Evolutionary conservation across 192 early-diverging fungal species (phyloP).

Genomic region (Pilobolus umbonatus): DNA sequence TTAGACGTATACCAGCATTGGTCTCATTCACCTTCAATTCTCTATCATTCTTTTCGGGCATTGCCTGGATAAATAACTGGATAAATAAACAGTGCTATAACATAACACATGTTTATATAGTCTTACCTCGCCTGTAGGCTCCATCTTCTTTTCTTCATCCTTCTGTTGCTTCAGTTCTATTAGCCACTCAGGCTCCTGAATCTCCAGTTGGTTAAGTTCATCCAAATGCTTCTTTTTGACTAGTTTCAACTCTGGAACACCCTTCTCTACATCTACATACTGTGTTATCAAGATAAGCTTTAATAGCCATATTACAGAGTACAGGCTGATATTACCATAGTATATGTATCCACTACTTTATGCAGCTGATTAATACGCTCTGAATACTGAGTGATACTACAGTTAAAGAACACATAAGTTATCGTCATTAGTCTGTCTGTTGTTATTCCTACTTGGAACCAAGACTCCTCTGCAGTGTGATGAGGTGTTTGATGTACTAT

Average conservation of each 20-base stretch:
- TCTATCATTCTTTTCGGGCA: neutral
- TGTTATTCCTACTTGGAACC: slow-evolving; percentile 1
- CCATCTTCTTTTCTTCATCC: slow-evolving; percentile 1
- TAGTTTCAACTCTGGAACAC: slow-evolving; percentile 9
- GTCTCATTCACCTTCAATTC: neutral
- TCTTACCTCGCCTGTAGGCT: neutral
- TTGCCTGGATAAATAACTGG: neutral
- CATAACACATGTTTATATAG: neutral
- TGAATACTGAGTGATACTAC: neutral
- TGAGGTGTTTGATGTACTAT: slow-evolving; percentile 26
- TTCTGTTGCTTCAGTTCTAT: slow-evolving; percentile 5
- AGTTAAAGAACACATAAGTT: neutral
- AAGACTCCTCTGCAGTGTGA: slow-evolving; percentile 5
- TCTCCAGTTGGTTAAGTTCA: neutral
- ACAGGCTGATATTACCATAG: neutral
- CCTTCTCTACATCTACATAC: slow-evolving; percentile 25
- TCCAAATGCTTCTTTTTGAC: slow-evolving; percentile 14
- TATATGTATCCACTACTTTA: neutral
- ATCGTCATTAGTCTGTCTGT: no score
- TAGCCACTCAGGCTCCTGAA: slow-evolving; percentile 14
- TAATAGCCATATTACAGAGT: neutral
- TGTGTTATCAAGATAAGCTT: neutral
- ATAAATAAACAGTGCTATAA: neutral
- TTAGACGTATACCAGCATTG: neutral
- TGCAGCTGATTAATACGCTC: neutral